Percentiles rank a stretch among this genome's conserved stretches.
Conservation (phyloP, 805 yeast species). For the Starmerella khaoyaiensis region DNA sequence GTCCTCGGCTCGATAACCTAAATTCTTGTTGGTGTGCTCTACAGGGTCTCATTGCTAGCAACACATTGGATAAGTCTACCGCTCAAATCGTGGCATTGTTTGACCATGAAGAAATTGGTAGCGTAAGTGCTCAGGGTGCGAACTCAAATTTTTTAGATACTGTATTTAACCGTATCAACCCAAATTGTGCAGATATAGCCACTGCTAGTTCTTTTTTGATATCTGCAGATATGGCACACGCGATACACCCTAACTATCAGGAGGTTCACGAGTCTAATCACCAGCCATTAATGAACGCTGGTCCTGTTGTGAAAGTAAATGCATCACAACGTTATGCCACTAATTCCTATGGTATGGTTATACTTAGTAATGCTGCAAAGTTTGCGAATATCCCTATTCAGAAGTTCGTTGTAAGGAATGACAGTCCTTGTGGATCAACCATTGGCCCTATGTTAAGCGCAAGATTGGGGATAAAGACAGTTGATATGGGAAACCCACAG, state of each 20-base stretch:
- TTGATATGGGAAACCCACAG: conserved; percentile 87
- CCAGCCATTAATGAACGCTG: conserved; percentile 68
- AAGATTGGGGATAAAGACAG: conserved; percentile 70
- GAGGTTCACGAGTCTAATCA: conserved; percentile 64
- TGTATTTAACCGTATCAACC: conserved; percentile 54
- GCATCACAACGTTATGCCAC: conserved; percentile 95
- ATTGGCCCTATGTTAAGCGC: conserved; percentile 90
- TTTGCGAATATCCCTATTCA: conserved; percentile 68
- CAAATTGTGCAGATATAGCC: conserved; percentile 31
- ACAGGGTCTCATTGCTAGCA: conserved; percentile 46
- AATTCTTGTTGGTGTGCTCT: conserved; percentile 76
- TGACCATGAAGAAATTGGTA: conserved; percentile 95
- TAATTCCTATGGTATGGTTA: conserved; percentile 75
- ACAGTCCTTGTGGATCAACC: conserved; percentile 90
- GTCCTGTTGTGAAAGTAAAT: conserved; percentile 86
- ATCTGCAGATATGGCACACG: conserved; percentile 95
- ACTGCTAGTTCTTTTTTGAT: conserved; percentile 61
- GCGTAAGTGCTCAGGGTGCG: conserved; percentile 92
- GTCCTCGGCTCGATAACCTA: conserved; percentile 83
- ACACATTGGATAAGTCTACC: conserved; percentile 32
- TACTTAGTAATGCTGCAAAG: conserved; percentile 60
- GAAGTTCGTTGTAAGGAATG: conserved; percentile 83
- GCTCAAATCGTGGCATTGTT: conserved; percentile 62
- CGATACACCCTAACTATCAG: conserved; percentile 85
- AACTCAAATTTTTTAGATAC: conserved; percentile 82